phyloP scores from a whole-genome alignment of 495 filamentous ascomycete genomes.

The Aspergillus bridgeri region DNA sequence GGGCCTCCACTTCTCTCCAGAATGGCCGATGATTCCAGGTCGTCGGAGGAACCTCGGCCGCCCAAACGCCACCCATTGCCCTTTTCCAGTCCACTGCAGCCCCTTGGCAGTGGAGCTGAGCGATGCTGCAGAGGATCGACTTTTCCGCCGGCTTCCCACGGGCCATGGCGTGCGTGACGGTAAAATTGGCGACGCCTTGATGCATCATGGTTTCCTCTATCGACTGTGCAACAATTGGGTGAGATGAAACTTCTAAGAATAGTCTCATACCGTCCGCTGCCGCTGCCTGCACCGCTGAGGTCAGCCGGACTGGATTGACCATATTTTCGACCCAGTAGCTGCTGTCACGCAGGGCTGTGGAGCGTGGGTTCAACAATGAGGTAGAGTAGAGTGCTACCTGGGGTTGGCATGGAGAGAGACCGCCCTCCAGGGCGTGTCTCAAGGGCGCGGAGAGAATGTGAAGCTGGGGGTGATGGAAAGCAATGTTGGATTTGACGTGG shows the following conservation, averaged over 20 bases:
- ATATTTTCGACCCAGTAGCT: slow-evolving; percentile 21
- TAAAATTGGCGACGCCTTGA: slow-evolving; percentile 25
- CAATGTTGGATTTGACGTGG: slow-evolving; percentile 29
- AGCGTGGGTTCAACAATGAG: slow-evolving; percentile 21
- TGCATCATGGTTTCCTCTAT: slow-evolving; percentile 31
- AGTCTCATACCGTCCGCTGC: slow-evolving; percentile 27
- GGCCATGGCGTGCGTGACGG: slow-evolving; percentile 36
- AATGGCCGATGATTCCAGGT: slow-evolving; percentile 49
- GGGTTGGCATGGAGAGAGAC: slow-evolving; percentile 21
- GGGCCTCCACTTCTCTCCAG: slow-evolving; percentile 46
- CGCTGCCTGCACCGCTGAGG: slow-evolving; percentile 31
- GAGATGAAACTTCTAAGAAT: slow-evolving; percentile 36
- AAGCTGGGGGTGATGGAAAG: slow-evolving; percentile 27
- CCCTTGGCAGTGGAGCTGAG: slow-evolving; percentile 45
- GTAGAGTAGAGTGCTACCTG: slow-evolving; percentile 38
- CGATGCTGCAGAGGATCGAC: slow-evolving; percentile 15
- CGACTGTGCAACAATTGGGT: slow-evolving; percentile 35
- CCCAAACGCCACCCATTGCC: slow-evolving; percentile 39
- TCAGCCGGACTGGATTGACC: slow-evolving; percentile 18
- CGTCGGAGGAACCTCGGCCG: slow-evolving; percentile 42
- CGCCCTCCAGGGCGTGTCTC: slow-evolving; percentile 13
- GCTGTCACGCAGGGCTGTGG: slow-evolving; percentile 16
- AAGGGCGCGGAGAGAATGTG: slow-evolving; percentile 13
- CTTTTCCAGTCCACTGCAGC: slow-evolving; percentile 37
- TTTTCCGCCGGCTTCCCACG: slow-evolving; percentile 10